Base-by-base conservation (phyloP, 176 grass and related monocot species). In the Dactylis glomerata region DNA sequence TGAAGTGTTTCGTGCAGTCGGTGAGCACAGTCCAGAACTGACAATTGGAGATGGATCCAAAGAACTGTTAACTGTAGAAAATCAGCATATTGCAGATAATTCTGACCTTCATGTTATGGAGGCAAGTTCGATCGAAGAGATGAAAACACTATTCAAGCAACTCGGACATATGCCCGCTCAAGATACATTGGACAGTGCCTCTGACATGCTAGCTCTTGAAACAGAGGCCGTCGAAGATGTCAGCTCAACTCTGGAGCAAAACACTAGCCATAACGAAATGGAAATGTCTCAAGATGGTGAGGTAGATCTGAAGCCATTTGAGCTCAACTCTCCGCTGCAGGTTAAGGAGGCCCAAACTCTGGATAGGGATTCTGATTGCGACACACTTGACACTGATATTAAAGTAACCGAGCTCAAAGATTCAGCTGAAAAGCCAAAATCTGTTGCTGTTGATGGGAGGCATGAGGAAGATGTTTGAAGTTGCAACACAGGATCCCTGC, bases 41-140 rank as follows among this genome's bases (percentile, higher is more conserved):
- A 26, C 14, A 55, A 23, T 10, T 42, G 17, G 20, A 77, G 32
- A 62, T 36, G 19, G 27, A 22, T 17, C 27, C 51, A 71, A 17
- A 36, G 44, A 81, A 31, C 14, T 69, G 11, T 42, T 40, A 41
- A 31, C 46, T 52, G 10, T 52, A 30, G 78, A 47, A 69, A 41
- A 42, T 41, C 58, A 33, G 34, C 42, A 46, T 55, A 17, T 69
- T 54, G 22, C 34, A 62, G 37, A 61, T 32, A 44, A 36, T 62
- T 77, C 50, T 59, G 70, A 77, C 30, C 46, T 85, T 26, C 82
- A 75, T 41, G 69, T 81, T 61, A 52, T 85, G 47, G 77, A 89
- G 66, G 70, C 51, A 59, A 70, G 11, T 20, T 70, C 67, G 24
- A 22, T 6, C 42, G 67, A 70, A 70, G 37, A 42, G 22, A 70